Percentiles rank a stretch among this genome's conserved stretches.
phyloP scores from a whole-genome alignment of 768 basidiomycete species.

The Mycena vitilis region DNA sequence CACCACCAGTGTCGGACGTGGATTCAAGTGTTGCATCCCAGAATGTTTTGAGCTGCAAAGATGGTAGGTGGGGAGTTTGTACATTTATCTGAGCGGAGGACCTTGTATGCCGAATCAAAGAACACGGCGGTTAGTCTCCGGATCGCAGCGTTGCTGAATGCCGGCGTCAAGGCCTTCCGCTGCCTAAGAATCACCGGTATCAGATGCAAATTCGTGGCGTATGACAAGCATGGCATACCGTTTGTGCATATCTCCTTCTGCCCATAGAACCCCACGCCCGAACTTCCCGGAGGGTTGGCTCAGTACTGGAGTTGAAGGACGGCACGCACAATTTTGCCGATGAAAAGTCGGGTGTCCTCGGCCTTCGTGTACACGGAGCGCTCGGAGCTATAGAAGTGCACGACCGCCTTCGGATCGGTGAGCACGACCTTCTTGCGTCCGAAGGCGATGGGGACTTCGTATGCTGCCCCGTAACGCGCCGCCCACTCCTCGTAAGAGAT shows the following conservation, averaged over 20 bases:
- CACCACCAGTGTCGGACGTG: conserved; percentile 24
- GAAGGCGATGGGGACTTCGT: conserved; percentile 22
- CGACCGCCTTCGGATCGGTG: conserved; percentile 41
- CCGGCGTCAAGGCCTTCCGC: conserved; percentile 52
- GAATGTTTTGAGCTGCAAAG: conserved; percentile 22
- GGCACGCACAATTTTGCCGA: conserved; percentile 20
- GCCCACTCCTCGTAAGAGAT: conserved; percentile 34
- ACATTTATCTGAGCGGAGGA: background rate
- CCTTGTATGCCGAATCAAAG: conserved; percentile 57
- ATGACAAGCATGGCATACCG: conserved; percentile 18
- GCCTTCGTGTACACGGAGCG: conserved; percentile 35
- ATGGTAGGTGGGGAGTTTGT: background rate
- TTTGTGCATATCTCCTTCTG: conserved; percentile 40
- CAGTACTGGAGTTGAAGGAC: background rate
- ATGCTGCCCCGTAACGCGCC: conserved; percentile 32
- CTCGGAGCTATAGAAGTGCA: conserved; percentile 37
- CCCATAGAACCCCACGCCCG: conserved; percentile 34
- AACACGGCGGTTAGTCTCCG: conserved; percentile 50
- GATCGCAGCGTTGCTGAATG: conserved; percentile 55
- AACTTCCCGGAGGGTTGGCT: conserved; percentile 2
- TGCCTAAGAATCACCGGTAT: conserved; percentile 38
- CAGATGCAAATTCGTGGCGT: background rate
- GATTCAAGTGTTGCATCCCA: conserved; percentile 36
- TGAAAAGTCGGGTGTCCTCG: conserved; percentile 11
- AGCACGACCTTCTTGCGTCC: conserved; percentile 33